A percentile compares a stretch with the other conserved stretches of the same genome.
These are phyloP conservation scores for Kodamaea lidongshanica DNA, from an alignment of 805 yeast species.

Conservation along the genomic window DNA sequence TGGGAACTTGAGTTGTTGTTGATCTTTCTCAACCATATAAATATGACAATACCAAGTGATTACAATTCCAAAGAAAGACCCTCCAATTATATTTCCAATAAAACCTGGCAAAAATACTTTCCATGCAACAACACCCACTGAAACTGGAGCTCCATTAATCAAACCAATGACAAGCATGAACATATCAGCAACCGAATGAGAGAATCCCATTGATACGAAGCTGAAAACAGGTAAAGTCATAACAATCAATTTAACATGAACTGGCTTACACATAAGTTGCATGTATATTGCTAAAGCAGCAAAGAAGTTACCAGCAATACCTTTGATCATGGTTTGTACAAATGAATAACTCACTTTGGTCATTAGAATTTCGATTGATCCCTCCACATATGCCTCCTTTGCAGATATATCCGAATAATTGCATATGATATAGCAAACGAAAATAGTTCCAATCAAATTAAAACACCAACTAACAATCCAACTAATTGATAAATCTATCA, in stretches of 20 bases:
- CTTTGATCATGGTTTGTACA: constrained; percentile 60
- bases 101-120: constrained; percentile 64
- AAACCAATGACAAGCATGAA: constrained; percentile 58
- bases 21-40: constrained; percentile 66
- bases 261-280: constrained; percentile 72
- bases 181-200: constrained; percentile 84
- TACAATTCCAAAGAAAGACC: constrained; percentile 54
- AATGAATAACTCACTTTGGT: constrained; percentile 43
- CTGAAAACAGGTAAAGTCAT: constrained; percentile 67
- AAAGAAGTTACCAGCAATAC: constrained; percentile 70
- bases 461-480: constrained; percentile 65
- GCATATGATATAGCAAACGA: constrained; percentile 60
- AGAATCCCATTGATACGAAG: constrained; percentile 72
- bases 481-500: constrained; percentile 55
- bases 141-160: constrained; percentile 57
- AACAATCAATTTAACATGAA: constrained; percentile 65
- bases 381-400: constrained; percentile 36
- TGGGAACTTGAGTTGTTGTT: constrained; percentile 56
- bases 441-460: constrained; percentile 58
- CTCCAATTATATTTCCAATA: constrained; percentile 78
- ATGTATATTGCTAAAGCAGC: constrained; percentile 72
- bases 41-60: constrained; percentile 72
- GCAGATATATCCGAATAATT: constrained; percentile 47
- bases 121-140: constrained; percentile 67
- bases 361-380: constrained; percentile 43